These are phyloP conservation scores for Pneumocystis wakefieldiae DNA, from an alignment of 1,139 yeast genomes.

Conservation along the genomic window DNA sequence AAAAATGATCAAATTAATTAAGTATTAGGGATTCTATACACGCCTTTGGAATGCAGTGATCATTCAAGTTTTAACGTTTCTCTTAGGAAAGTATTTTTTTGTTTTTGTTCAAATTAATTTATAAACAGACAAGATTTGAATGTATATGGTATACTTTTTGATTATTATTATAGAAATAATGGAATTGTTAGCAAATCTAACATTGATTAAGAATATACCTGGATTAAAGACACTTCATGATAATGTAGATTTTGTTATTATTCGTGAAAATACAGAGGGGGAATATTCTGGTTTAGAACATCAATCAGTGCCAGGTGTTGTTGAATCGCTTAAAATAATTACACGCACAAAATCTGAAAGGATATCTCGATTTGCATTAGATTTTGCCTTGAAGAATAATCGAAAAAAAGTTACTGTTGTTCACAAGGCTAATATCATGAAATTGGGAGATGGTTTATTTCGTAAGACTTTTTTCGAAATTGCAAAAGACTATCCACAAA, in stretches of 20 bases:
- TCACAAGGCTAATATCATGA: slow-evolving; percentile 98
- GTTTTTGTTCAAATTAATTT: not conserved
- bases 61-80: slow-evolving; percentile 87
- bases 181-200: slow-evolving; percentile 43
- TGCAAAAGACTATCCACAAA: slow-evolving; percentile 65
- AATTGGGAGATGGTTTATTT: slow-evolving; percentile 95
- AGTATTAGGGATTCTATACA: slow-evolving; percentile 45
- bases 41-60: slow-evolving; percentile 62
- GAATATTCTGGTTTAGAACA: slow-evolving; percentile 98
- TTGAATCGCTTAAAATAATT: slow-evolving; percentile 88
- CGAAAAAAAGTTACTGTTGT: slow-evolving; percentile 90
- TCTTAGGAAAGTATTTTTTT: slow-evolving; percentile 23
- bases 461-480: slow-evolving; percentile 85
- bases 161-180: not conserved
- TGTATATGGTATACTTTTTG: slow-evolving; percentile 40
- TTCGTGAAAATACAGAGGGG: slow-evolving; percentile 96
- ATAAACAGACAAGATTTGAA: slow-evolving; percentile 70
- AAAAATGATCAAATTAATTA: not conserved
- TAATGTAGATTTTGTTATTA: slow-evolving; percentile 81
- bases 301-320: slow-evolving; percentile 94
- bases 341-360: slow-evolving; percentile 92
- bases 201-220: slow-evolving; percentile 82
- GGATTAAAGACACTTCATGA: slow-evolving; percentile 84
- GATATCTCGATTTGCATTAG: slow-evolving; percentile 93
- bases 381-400: slow-evolving; percentile 82